Evolutionary conservation across 805 yeast species (phyloP).

Genomic region (Zygoascus flipseniorum): DNA sequence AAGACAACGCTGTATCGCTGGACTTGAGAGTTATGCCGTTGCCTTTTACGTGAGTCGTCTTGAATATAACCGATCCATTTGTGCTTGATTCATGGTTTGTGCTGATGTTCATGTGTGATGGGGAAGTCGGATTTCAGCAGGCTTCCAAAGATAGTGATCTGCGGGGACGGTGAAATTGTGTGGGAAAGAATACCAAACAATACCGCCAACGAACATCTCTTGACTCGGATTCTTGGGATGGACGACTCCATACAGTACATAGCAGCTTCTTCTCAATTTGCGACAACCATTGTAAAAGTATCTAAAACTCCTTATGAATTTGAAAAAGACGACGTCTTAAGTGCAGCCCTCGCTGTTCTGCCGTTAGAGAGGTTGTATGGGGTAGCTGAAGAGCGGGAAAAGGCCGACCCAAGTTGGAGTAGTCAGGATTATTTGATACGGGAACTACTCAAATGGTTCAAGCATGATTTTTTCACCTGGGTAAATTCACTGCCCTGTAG

Average conservation of each 20-base stretch:
- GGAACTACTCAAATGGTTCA: constrained; percentile 59
- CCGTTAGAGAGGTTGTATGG: constrained; percentile 51
- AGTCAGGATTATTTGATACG: constrained; percentile 51
- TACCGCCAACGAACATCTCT: too few species aligned
- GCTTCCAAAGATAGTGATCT: too few species aligned
- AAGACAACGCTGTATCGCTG: background rate
- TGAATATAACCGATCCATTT: background rate
- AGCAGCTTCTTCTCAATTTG: constrained; percentile 1
- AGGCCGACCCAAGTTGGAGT: constrained; percentile 26
- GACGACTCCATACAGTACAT: background rate
- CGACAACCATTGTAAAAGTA: constrained; percentile 7
- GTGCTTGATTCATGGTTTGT: too few species aligned
- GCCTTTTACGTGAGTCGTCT: background rate
- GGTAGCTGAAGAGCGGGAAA: constrained; percentile 48
- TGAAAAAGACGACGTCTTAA: constrained; percentile 38
- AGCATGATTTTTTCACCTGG: constrained; percentile 77
- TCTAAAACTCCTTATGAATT: constrained; percentile 28
- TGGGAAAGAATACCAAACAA: too few species aligned
- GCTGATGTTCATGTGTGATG: too few species aligned
- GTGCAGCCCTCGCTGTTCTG: constrained; percentile 52
- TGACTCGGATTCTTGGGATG: background rate
- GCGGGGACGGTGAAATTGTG: too few species aligned
- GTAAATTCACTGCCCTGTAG: constrained; percentile 60
- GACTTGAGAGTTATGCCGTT: background rate
- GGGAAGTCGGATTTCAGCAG: too few species aligned